Base-by-base conservation (phyloP, 805 yeast species). In the Yamadazyma scolyti region DNA sequence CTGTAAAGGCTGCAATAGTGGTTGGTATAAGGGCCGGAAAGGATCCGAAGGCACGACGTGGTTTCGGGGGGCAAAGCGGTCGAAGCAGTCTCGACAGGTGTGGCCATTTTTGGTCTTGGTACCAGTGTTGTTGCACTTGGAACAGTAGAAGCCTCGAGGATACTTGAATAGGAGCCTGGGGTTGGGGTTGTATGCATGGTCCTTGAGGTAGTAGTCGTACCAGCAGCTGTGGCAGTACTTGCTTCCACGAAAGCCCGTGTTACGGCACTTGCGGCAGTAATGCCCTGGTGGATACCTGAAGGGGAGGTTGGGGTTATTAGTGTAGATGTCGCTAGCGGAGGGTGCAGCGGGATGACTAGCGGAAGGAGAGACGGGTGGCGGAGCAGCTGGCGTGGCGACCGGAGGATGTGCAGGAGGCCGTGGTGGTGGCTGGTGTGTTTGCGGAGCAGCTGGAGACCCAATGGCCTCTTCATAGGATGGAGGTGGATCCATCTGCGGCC, bases 91-190 rank as follows among this genome's bases (percentile, higher is more conserved):
- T 43, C 75, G 72, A 50, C 96, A 86, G 5, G 76, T 60, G 28
- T 58, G 63, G n/a, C 82, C 83, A 43, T 76, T 78, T 48, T 73
- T 78, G 46, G 73, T 69, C 43, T 65, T 64, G 48, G 64, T 67
- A 2, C 95, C 95, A 0, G 89, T 81, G 49, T 86, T 86, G 33
- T 68, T 62, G 58, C 96, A 86, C 46, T 79, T 81, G 6, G 61
- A 55, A 48, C 96, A 86, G 34, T 61, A 58, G 48, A 61, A 80
- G 3, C 76, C 68, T 2, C 42, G 52, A 0, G 95, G 94, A 44
- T 82, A 86, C 28, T 54, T 52, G 75, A 84, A 82, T 1, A 89
- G 84, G 5, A 79, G 59, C 1, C 52, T 40, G 2, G 67, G 63
- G 37, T 71, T 71, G 22, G 75, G 70, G 29, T 71, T 71, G 44